A percentile compares a stretch with the other conserved stretches of the same genome.
Evolutionary conservation across 768 basidiomycete genomes (phyloP).

Genomic region (Boletus edulis): DNA sequence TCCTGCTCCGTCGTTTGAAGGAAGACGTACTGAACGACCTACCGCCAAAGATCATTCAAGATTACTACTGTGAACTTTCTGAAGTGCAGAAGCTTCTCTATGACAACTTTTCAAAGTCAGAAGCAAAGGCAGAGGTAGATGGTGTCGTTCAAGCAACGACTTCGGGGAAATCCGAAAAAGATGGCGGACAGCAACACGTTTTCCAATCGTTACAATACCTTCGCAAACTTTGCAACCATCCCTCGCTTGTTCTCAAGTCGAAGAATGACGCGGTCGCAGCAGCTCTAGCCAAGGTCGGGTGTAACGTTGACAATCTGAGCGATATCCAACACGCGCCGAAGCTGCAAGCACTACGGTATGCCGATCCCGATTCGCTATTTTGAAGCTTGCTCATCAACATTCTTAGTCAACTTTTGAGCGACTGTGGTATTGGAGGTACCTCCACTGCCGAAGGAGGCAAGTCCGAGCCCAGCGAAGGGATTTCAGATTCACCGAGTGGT

Average conservation of each 20-base stretch:
- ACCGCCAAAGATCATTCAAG: slow-evolving; percentile 99
- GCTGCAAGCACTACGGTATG: slow-evolving; percentile 84
- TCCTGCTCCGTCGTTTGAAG: slow-evolving; percentile 92
- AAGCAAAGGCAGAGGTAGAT: slow-evolving; percentile 61
- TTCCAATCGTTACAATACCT: slow-evolving; percentile 98
- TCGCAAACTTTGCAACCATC: slow-evolving; percentile 97
- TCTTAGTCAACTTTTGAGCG: slow-evolving; percentile 82
- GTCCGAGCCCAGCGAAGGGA: slow-evolving; percentile 63
- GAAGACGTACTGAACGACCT: slow-evolving; percentile 95
- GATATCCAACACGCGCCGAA: slow-evolving; percentile 95
- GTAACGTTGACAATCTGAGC: slow-evolving; percentile 45
- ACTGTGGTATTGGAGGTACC: slow-evolving; percentile 86
- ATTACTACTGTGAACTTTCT: slow-evolving; percentile 97
- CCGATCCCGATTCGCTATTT: neutral
- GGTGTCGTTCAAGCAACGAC: slow-evolving; percentile 55
- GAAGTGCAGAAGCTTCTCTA: slow-evolving; percentile 92
- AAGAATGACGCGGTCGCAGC: slow-evolving; percentile 55
- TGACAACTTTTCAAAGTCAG: slow-evolving; percentile 87
- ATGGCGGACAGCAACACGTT: slow-evolving; percentile 73
- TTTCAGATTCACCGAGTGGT: slow-evolving; percentile 44
- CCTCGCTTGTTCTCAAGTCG: slow-evolving; percentile 82
- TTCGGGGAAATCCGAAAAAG: slow-evolving; percentile 33
- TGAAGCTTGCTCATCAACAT: slow-evolving; percentile 4
- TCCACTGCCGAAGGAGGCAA: slow-evolving; percentile 56
- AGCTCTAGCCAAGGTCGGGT: slow-evolving; percentile 56